Base-by-base conservation (phyloP, 2,329 filamentous ascomycete genomes). In the Torrubiellomyces zombiae region DNA sequence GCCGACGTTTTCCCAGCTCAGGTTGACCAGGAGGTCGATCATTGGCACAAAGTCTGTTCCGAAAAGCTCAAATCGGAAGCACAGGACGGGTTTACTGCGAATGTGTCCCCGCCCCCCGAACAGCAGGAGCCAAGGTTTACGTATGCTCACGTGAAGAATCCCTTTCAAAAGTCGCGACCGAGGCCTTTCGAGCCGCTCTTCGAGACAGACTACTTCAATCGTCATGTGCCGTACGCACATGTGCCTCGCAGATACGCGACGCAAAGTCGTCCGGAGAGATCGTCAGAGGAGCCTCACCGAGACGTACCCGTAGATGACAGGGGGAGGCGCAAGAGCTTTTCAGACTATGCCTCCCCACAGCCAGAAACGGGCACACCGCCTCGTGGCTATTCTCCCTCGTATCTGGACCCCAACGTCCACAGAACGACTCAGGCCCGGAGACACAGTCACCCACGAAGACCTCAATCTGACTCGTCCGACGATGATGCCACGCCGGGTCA, bases 41-140 rank as follows among this genome's bases (percentile, higher is more conserved):
- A 63, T 30, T 98, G 89, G 86, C 83, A 95, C 45, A 71, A 78
- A 36, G 59, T 63, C 3, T 85, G 91, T 28, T 76, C 72, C 18
- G 63, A 75, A 30, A 70, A 67, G 36, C 52, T 93, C 24, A 67
- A 72, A 32, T 58, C 65, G 28, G 74, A 85, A 36, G 58, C 60
- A 3, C 21, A 30, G 16, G 27, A 31, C n/a, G 23, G 21, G 10
- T 11, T 28, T 9, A 8, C 17, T 14, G 18, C 36, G 8, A 35
- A 27, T 25, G 38, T 34, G 31, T 35, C 28, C 18, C 33, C 39
- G 8, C 31, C 44, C 6, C 32, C 42, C 12, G 48, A 46, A n/a
- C 41, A 34, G 37, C 31, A 43, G 23, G 34, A 54, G 32, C 42
- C 51, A 28, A 49, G 51, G 32, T 44, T 55, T 24, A 29, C 50